These are phyloP conservation scores for Arabis hirsuta DNA, from an alignment of 345 rosid genomes.

Conservation along the genomic window DNA sequence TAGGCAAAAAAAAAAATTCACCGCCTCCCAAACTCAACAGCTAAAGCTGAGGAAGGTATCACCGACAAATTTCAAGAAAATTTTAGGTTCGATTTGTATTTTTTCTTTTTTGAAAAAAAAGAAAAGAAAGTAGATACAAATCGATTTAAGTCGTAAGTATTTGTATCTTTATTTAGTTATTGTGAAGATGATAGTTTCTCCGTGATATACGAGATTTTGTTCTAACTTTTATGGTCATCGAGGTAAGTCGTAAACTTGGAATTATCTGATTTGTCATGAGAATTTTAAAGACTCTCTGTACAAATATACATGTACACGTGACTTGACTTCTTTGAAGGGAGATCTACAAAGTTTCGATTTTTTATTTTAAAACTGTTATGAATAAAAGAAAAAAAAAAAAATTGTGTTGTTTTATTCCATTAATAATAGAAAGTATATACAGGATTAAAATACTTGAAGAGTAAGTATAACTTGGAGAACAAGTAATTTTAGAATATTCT, in stretches of 20 bases:
- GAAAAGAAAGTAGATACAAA: too few relatives aligned
- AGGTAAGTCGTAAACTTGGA: conserved; percentile 11
- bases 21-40: conserved; percentile 5
- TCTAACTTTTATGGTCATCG: neutral
- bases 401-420: too few relatives aligned
- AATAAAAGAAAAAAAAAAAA: too few relatives aligned
- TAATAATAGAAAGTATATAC: too few relatives aligned
- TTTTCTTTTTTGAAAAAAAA: too few relatives aligned
- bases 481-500: too few relatives aligned
- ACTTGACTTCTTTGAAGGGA: conserved; percentile 21
- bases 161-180: neutral
- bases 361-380: neutral
- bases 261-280: conserved; percentile 8
- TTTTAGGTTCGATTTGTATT: neutral
- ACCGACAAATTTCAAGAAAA: conserved; percentile 32
- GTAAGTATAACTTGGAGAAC: too few relatives aligned
- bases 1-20: too few relatives aligned
- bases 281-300: neutral
- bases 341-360: neutral
- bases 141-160: too few relatives aligned
- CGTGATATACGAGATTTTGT: neutral
- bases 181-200: neutral
- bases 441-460: too few relatives aligned
- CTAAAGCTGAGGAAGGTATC: neutral
- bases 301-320: neutral